Conservation (phyloP, 768 basidiomycete genomes). For the Cantharellus anzutake region DNA sequence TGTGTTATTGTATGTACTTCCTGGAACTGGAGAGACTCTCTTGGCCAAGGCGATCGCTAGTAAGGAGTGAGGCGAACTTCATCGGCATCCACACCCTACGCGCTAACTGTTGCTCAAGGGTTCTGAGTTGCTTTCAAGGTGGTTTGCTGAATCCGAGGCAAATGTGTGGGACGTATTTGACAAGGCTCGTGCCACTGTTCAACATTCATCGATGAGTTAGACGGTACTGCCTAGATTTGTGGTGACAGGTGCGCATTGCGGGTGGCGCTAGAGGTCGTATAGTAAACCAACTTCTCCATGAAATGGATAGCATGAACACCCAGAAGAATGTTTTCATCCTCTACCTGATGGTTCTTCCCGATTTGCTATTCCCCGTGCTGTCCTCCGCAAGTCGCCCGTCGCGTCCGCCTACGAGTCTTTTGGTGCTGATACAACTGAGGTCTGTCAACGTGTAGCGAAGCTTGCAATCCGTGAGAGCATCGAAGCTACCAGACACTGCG, state of each 20-base stretch:
- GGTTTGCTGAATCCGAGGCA: constrained; percentile 99
- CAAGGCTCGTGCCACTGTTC: constrained; percentile 97
- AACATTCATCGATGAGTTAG: constrained; percentile 99
- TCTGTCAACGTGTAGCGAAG: constrained; percentile 95
- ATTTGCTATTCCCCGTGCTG: constrained; percentile 75
- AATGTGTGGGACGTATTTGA: constrained; percentile 99
- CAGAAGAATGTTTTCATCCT: constrained; percentile 97
- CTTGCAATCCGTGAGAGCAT: constrained; percentile 91
- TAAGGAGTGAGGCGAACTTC: constrained; percentile 98
- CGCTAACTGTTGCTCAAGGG: constrained; percentile 28
- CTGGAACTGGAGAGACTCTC: constrained; percentile 98
- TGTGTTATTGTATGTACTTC: constrained; percentile 98
- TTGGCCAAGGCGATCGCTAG: constrained; percentile 98
- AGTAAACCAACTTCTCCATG: constrained; percentile 88
- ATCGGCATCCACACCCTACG: constrained; percentile 74
- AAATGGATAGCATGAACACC: constrained; percentile 97
- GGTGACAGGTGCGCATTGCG: constrained; percentile 48
- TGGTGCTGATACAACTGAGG: constrained; percentile 98
- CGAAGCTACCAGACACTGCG: constrained; percentile 66
- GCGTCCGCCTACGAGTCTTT: constrained; percentile 92
- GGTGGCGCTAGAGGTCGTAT: constrained; percentile 89
- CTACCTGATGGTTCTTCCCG: constrained; percentile 89
- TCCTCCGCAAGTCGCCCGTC: constrained; percentile 83
- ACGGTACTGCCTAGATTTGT: constrained; percentile 95
- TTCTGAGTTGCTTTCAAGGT: constrained; percentile 96